Conservation (phyloP, 140 eudicot genomes). For the Oenanthe javanica region DNA sequence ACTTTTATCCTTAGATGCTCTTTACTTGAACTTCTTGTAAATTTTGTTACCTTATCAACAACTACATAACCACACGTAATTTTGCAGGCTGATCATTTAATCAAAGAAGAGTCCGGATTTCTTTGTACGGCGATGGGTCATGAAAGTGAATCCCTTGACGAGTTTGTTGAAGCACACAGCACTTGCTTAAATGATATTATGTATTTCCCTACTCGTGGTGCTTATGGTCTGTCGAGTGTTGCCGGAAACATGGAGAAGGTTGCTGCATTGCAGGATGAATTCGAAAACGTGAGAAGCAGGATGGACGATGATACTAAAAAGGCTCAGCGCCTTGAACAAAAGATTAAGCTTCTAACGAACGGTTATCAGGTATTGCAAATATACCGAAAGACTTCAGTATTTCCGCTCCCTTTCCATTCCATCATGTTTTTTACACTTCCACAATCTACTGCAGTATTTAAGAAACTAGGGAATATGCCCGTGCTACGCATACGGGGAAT, state of each 20-base stretch:
- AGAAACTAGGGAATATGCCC: not conserved
- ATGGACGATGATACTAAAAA: conserved; percentile 95
- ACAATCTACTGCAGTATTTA: not conserved
- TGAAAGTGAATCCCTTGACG: conserved; percentile 65
- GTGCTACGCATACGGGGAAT: too few species aligned
- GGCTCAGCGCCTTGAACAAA: conserved; percentile 82
- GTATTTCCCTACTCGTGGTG: conserved; percentile 77
- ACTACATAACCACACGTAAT: not conserved
- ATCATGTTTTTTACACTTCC: not conserved
- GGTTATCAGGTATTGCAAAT: conserved; percentile 58
- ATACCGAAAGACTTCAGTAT: not conserved
- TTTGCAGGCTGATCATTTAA: conserved; percentile 70
- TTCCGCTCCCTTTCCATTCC: not conserved
- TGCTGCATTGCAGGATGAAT: conserved; percentile 78
- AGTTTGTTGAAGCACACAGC: conserved; percentile 78
- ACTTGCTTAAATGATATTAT: conserved; percentile 76
- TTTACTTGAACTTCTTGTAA: not conserved
- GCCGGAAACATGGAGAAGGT: conserved; percentile 84
- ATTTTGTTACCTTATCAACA: not conserved
- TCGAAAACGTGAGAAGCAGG: conserved; percentile 81
- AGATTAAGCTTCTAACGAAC: conserved; percentile 72
- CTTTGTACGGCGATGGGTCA: conserved; percentile 88
- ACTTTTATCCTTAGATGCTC: not conserved
- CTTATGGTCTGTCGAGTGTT: conserved; percentile 91
- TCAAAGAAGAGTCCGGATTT: conserved; percentile 53